Base-by-base conservation (phyloP, 1,139 yeast genomes). In the Candida frijolesensis region DNA sequence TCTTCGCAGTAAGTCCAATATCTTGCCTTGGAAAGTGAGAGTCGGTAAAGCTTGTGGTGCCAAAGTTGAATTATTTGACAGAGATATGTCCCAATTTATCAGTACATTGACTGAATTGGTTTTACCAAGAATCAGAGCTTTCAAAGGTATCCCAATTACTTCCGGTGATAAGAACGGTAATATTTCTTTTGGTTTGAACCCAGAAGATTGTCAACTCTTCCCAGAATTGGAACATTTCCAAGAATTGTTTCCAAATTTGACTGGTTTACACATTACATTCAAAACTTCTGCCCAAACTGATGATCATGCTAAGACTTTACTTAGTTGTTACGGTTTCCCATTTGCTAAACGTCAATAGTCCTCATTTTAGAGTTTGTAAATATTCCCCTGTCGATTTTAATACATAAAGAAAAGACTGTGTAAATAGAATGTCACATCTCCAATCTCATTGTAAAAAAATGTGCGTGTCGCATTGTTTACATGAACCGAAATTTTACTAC, bases 31-130 rank as follows among this genome's bases (percentile, higher is more conserved):
- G 97, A 85, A 85, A 60, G 79, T 91, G 51, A 84, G 98, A 68
- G 84, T 84, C 47, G 97, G 97, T 43, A 87, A 84, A 75, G 86
- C 88, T 46, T 89, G 96, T 83, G 99, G 99, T 49, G 96, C 96
- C 53, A 89, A 89, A 65, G 87, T 86, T 18, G 83, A 82, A 54
- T 73, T 95, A 53, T 76, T 77, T 35, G 99, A 97, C 44, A 80
- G 87, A 56, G 89, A 89, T 51, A 89, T 92, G 87, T 73, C 84
- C 50, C 97, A 91, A 70, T 94, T 95, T 64, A 66, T 95, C 53
- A 72, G 87, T 19, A 94, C 99, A 1, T 74, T 95, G 61, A 83
- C 96, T 1, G 99, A 95, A 69, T 76, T 95, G 59, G 99, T 95
- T 29, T 79, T 94, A 60, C 99, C 99, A 46, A 83, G 97, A 70